Percentiles rank a stretch among this genome's conserved stretches.
phyloP scores from a whole-genome alignment of 495 filamentous ascomycete genomes.

The Penicillium soppii region DNA sequence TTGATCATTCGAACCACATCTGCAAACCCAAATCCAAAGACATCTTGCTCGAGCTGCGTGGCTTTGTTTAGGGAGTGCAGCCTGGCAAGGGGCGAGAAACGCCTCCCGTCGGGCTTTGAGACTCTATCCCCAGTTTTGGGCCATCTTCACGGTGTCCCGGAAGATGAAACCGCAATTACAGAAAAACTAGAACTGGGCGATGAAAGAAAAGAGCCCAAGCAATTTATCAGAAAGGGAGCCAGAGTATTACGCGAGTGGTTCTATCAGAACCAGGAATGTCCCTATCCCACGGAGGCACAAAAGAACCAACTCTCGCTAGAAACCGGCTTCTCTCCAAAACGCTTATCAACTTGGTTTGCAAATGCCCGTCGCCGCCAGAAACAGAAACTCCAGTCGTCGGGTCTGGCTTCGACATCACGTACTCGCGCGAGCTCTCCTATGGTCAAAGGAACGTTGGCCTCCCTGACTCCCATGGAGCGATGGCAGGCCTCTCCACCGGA shows the following conservation, averaged over 20 bases:
- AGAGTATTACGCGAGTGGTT: conserved; percentile 43
- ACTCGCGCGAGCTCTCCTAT: conserved; percentile 37
- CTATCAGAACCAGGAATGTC: conserved; percentile 44
- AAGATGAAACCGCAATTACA: conserved; percentile 18
- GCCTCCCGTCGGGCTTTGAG: conserved; percentile 44
- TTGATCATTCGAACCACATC: conserved; percentile 44
- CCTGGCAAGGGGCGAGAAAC: conserved; percentile 51
- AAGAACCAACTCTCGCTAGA: conserved; percentile 29
- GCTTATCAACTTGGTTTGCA: conserved; percentile 43
- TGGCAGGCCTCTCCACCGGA: conserved; percentile 82
- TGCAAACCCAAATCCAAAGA: conserved; percentile 54
- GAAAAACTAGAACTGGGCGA: background rate
- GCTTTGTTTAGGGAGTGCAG: conserved; percentile 74
- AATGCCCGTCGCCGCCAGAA: conserved; percentile 45
- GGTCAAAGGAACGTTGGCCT: conserved; percentile 46
- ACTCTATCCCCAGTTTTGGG: conserved; percentile 43
- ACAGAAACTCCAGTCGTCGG: conserved; percentile 49
- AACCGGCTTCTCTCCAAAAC: conserved; percentile 36
- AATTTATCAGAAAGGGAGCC: conserved; percentile 60
- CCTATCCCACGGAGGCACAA: conserved; percentile 38
- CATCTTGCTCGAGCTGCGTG: conserved; percentile 72
- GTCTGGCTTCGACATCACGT: conserved; percentile 50
- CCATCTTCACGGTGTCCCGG: conserved; percentile 42
- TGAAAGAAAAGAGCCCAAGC: conserved; percentile 43
- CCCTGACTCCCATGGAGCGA: conserved; percentile 69